Conservation (phyloP, 371 early-diverging fungal species). For the Rhizopus delemar region DNA sequence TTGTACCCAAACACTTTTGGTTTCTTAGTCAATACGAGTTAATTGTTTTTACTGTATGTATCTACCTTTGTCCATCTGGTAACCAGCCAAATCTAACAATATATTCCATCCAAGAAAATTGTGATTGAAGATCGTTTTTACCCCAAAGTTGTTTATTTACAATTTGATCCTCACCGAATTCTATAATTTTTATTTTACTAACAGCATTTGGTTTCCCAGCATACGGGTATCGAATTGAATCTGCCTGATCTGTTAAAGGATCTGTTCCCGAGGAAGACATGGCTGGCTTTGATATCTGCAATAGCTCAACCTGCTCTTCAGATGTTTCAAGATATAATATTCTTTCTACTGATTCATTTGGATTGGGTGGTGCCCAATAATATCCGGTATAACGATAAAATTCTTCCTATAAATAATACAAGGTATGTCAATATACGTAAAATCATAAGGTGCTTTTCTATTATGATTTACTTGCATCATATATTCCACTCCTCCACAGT, state of each 20-base stretch:
- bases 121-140: slow-evolving; percentile 31
- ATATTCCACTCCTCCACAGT: slow-evolving; percentile 72
- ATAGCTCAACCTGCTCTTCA: slow-evolving; percentile 61
- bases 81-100: slow-evolving; percentile 79
- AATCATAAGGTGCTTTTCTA: not conserved
- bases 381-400: slow-evolving; percentile 73
- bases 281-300: slow-evolving; percentile 50
- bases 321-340: slow-evolving; percentile 70
- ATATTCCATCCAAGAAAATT: slow-evolving; percentile 80
- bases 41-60: not conserved
- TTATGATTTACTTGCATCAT: slow-evolving; percentile 65
- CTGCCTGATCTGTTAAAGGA: not conserved
- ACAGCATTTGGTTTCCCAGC: slow-evolving; percentile 65
- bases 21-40: not conserved
- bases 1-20: slow-evolving; percentile 66
- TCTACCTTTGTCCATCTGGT: slow-evolving; percentile 60
- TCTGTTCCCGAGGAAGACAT: not conserved
- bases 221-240: slow-evolving; percentile 59
- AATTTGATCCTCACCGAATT: slow-evolving; percentile 41
- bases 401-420: slow-evolving; percentile 56
- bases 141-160: slow-evolving; percentile 53
- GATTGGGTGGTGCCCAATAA: slow-evolving; percentile 48
- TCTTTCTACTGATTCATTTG: slow-evolving; percentile 31
- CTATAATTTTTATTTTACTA: slow-evolving; percentile 62
- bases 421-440: not conserved